Conservation (phyloP, 345 rosid species). For the Nephelium lappaceum region DNA sequence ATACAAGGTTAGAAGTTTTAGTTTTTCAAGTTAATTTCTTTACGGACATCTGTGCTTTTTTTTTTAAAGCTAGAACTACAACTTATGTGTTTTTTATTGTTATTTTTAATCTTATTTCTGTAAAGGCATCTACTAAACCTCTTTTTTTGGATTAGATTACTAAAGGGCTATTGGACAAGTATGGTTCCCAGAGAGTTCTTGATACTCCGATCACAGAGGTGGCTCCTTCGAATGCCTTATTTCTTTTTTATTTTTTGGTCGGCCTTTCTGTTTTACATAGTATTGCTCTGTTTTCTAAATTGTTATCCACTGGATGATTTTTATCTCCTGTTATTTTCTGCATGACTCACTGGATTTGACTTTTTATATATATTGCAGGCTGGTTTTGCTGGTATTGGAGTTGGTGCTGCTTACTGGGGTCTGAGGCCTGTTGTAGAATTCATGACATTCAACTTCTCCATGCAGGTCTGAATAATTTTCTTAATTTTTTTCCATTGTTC, state of each 20-base stretch:
- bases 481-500: background rate
- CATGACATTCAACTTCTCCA: constrained; percentile 92
- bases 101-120: background rate
- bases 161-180: constrained; percentile 82
- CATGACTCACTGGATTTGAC: background rate
- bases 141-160: constrained; percentile 46
- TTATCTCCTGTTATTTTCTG: background rate
- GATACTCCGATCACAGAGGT: constrained; percentile 99
- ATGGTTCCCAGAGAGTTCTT: constrained; percentile 88
- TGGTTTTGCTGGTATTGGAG: constrained; percentile 96
- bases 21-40: background rate
- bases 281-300: background rate
- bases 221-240: background rate
- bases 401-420: constrained; percentile 93
- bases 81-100: constrained; percentile 5
- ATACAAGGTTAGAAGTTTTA: constrained; percentile 68
- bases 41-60: too few species aligned
- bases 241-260: background rate
- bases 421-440: constrained; percentile 85
- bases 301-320: background rate
- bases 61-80: too few species aligned
- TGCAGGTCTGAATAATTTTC: constrained; percentile 63
- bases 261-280: background rate
- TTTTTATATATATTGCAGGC: constrained; percentile 56
- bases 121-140: background rate